Evolutionary conservation across 495 filamentous ascomycete species (phyloP), one percentile per base, ranked within the genome.

Genomic region (Penicillium nucicola): DNA sequence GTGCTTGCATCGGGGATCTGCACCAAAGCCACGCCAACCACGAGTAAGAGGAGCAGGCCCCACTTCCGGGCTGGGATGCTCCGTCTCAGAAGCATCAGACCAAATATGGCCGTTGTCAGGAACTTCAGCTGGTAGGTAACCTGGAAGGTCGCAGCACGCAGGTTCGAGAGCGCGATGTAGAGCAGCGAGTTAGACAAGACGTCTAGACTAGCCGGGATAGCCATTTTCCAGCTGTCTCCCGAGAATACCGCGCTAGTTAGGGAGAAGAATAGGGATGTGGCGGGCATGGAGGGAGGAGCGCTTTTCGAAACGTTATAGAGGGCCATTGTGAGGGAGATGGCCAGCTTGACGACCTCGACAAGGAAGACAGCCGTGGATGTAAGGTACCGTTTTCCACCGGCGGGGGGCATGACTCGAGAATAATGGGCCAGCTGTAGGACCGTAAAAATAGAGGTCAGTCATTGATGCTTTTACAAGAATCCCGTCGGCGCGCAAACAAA

Each of bases 211-310:
- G 91, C 93, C 0, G 93, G 92, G 32, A 97, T 86, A 5, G 89
- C 90, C 54, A 98, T 64, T 68, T 97, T 97, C 93, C 93, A 98
- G 58, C 89, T 89, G 57, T 98, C 93, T n/a, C 87, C 84, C 3
- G 87, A 86, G 63, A 97, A 96, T 0, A 96, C 85, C 12, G 86
- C 81, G 39, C 76, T 80, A 56, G 80, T 85, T n/a, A 97, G 81
- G 53, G 88, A 84, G 53, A 81, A 82, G 67, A 95, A 85, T 18
- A 96, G 78, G 18, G 87, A 84, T 3, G 88, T 87, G 20, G 85
- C 85, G 8, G 92, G 86, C 41, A 89, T 85, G 5, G 86, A 84
- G 5, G 89, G 82, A 10, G 88, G 82, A 14, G 87, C 76, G 28
- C 81, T 84, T 59, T 80, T 78, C 23, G 89, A 89, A 42, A 88